phyloP scores from a whole-genome alignment of 2,329 filamentous ascomycete genomes.

The Colletotrichum noveboracense region DNA sequence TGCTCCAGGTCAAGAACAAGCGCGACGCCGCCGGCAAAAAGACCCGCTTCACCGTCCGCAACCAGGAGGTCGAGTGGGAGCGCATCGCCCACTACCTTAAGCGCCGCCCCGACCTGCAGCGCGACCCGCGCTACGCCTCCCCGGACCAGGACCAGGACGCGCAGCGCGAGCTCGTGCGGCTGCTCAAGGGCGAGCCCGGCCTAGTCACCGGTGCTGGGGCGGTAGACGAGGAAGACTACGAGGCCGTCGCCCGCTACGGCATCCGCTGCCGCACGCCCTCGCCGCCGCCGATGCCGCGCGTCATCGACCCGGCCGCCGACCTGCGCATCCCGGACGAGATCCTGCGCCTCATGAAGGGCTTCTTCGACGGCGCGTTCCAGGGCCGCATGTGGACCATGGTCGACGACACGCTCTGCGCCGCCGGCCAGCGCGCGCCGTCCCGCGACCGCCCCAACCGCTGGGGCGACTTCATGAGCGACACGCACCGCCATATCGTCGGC shows the following conservation, averaged over 20 bases:
- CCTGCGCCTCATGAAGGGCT: neutral
- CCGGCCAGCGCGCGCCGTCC: neutral
- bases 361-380: neutral
- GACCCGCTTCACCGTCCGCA: neutral
- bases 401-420: neutral
- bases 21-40: neutral
- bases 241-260: neutral
- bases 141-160: neutral
- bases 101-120: neutral
- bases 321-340: neutral
- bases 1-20: neutral
- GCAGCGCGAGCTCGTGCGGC: neutral
- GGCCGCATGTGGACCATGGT: neutral
- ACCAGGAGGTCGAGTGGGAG: neutral
- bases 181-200: neutral
- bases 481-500: neutral
- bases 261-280: neutral
- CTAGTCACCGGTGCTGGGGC: neutral
- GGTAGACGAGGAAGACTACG: neutral
- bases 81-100: neutral
- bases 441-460: neutral
- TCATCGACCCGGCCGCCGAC: neutral
- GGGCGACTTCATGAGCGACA: neutral
- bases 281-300: neutral
- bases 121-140: neutral